phyloP scores from a whole-genome alignment of 2,329 filamentous ascomycete species.

The Nemania sp. region DNA sequence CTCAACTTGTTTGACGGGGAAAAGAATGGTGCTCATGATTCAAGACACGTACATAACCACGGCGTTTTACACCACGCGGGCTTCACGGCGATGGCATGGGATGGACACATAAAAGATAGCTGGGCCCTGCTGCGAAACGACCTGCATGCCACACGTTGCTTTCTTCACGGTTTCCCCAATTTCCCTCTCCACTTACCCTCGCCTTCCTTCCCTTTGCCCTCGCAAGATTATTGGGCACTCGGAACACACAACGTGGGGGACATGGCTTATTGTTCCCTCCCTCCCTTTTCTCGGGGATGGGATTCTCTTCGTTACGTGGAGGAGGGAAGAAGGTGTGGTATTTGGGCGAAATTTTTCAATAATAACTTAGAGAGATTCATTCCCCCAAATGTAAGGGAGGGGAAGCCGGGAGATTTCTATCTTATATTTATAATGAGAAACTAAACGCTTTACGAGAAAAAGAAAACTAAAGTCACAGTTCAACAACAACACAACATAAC shows the following conservation, averaged over 20 bases:
- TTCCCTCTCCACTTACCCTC: background rate
- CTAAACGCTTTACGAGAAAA: too few species aligned
- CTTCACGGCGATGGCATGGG: slow-evolving; percentile 35
- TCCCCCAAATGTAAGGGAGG: too few species aligned
- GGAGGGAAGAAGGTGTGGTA: background rate
- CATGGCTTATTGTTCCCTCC: slow-evolving; percentile 8
- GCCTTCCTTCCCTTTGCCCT: background rate
- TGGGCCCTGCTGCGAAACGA: slow-evolving; percentile 13
- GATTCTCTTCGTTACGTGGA: slow-evolving; percentile 25
- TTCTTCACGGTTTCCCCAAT: slow-evolving; percentile 3
- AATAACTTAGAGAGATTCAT: too few species aligned
- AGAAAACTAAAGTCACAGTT: too few species aligned
- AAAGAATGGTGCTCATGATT: slow-evolving; percentile 22
- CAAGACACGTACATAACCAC: slow-evolving; percentile 30
- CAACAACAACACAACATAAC: too few species aligned
- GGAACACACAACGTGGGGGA: background rate
- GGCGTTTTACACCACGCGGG: slow-evolving; percentile 27
- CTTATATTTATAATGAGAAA: too few species aligned
- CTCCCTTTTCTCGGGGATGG: background rate
- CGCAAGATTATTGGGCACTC: slow-evolving; percentile 1
- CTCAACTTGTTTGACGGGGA: slow-evolving; percentile 19
- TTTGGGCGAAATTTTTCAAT: too few species aligned
- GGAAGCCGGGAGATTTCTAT: too few species aligned
- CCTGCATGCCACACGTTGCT: slow-evolving; percentile 3
- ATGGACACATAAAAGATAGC: slow-evolving; percentile 35